Evolutionary conservation across 768 basidiomycete genomes (phyloP), one percentile per base, ranked within the genome.

Genomic region (Gloeophyllum trabeum): DNA sequence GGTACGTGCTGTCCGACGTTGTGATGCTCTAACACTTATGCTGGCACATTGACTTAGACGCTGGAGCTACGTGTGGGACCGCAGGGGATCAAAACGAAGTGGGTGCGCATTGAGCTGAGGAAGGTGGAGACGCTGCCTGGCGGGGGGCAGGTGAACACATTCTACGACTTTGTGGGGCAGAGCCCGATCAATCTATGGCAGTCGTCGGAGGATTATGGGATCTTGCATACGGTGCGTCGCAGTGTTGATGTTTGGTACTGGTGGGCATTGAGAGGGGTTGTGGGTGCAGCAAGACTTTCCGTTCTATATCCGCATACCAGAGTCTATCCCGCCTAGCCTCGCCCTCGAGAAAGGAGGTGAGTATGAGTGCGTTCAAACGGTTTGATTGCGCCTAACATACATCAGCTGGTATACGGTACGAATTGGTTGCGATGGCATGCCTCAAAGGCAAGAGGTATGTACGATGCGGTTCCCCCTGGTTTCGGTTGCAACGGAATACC

Each of bases 291-390:
- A 79, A 73, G 90, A 92, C 63, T 82, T 88, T 49, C 81, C 83
- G 3, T 97, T 97, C 58, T 76, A 78, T 43, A 85, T 97, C 39
- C 83, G 91, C 20, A 81, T 97, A 53, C 93, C 93, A 0, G 90
- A 94, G 59, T 84, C 86, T 6, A 81, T 91, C 45, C 92, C 93
- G 2, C 89, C 92, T 13, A 86, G 74, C 32, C 75, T 91, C 44
- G 75, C 82, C 4, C 67, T 96, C 44, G 84, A 89, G 43, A 80
- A 75, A 56, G 74, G 75, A 53, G 83, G 84, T 79, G 43, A 48
- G 72, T 48, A 18, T 6, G 35, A 36, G 6, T 20, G 25, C 13
- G 7, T 21, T 20, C 2, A 24, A 36, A 6, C 21, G 14, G 4
- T 36, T n/a, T 12, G 25, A n/a, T 12, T 20, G 18, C 41, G 44